Base-by-base conservation (phyloP, 176 grass and related monocot species). In the Chrysopogon serrulatus region DNA sequence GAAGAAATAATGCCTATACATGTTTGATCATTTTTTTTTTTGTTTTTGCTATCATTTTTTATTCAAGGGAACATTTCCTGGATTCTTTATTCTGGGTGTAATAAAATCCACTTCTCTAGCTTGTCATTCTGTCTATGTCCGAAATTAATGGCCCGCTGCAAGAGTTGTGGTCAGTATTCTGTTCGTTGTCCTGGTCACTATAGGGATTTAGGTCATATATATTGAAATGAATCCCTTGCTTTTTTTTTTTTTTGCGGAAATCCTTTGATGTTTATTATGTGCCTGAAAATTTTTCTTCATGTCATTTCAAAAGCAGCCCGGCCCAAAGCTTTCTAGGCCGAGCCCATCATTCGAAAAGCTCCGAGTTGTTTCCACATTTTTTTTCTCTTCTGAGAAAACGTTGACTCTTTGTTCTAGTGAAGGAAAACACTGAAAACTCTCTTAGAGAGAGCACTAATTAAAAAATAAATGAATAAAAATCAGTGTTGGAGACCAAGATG, bases 111-210 rank as follows among this genome's bases (percentile, higher is more conserved):
- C 17, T 49, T 61, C 2, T 68, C 65, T 62, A 35, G 27, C 41
- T 49, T 86, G 23, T 79, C 15, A 78, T n/a, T n/a, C n/a, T n/a
- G n/a, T n/a, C 24, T 19, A 31, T 85, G 30, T 78, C 40, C 37
- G 53, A 70, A 83, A 79, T 68, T 80, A 8, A 74, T 69, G 41
- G 69, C 49, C 81, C 93, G 90, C n/a, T 98, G 92, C 81, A 95
- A 94, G 78, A 87, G 84, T 63, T 95, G 95, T 65, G 88, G 82
- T 65, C 90, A 93, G 71, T 43, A 87, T 44, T 86, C 88, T n/a
- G 21, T 39, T 80, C 56, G 56, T 44, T 95, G 95, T 82, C 84
- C 92, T 10, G 92, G 92, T 17, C 95, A 98, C 71, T n/a, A n/a
- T n/a, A n/a, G n/a, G n/a, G n/a, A n/a, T n/a, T 98, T 89, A 66